Evolutionary conservation across 345 rosid species (phyloP).

Genomic region (Rhodomyrtus tomentosa): DNA sequence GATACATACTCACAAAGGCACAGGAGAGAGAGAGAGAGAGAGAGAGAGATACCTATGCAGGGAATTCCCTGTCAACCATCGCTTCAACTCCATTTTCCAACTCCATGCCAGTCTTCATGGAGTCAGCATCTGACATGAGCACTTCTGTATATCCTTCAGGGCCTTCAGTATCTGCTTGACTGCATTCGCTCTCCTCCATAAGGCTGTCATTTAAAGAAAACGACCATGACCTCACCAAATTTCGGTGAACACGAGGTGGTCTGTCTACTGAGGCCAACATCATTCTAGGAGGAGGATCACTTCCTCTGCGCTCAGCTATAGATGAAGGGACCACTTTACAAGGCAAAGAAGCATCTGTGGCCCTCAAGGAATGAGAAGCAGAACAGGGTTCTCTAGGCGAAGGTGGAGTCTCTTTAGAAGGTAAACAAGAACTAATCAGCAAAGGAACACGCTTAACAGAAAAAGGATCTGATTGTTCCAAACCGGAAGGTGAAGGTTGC

Average conservation of each 20-base stretch:
- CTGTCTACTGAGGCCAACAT: slow-evolving; percentile 27
- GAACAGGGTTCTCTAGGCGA: slow-evolving; percentile 15
- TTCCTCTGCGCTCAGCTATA: slow-evolving; percentile 62
- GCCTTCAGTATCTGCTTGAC: slow-evolving; percentile 3
- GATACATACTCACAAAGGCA: background rate
- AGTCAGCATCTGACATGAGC: slow-evolving; percentile 23
- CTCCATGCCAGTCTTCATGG: background rate
- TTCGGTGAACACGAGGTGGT: slow-evolving; percentile 13
- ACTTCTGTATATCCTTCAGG: slow-evolving; percentile 17
- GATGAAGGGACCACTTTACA: slow-evolving; percentile 24
- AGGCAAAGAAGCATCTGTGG: slow-evolving; percentile 11
- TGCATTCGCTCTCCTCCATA: slow-evolving; percentile 13
- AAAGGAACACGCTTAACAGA: slow-evolving; percentile 9
- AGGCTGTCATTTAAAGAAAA: slow-evolving; percentile 30
- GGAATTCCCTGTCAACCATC: background rate
- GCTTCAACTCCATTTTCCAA: slow-evolving; percentile 3
- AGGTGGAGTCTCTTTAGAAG: slow-evolving; percentile 8
- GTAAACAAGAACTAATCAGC: slow-evolving; percentile 12
- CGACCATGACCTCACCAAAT: slow-evolving; percentile 35
- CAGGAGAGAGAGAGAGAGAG: background rate
- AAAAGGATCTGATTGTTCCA: slow-evolving; percentile 22
- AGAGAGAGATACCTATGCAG: background rate
- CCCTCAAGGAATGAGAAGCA: slow-evolving; percentile 5
- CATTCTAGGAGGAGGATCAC: slow-evolving; percentile 49
- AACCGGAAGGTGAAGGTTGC: slow-evolving; percentile 56